Conservation (phyloP, 164 flowering plant species). For the Umbilicus rupestris region DNA sequence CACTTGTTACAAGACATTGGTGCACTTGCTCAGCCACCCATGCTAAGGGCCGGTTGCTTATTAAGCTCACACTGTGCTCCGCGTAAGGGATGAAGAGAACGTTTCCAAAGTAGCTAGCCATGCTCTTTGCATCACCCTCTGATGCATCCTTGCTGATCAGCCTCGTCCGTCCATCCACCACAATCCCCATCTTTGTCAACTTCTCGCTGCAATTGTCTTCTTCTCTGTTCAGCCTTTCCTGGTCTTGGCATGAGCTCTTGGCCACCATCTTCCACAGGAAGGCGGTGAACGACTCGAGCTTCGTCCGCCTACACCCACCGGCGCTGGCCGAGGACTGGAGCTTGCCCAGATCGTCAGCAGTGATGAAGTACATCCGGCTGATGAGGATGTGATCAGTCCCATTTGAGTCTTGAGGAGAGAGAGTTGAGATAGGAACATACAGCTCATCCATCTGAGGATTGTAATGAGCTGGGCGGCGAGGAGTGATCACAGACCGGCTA, state of each 20-base stretch:
- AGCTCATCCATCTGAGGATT: conserved; percentile 19
- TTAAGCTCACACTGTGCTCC: conserved; percentile 15
- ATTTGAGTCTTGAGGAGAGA: conserved; percentile 14
- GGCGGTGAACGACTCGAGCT: not conserved
- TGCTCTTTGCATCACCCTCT: not conserved
- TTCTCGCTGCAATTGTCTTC: not conserved
- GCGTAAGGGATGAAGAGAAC: conserved; percentile 44
- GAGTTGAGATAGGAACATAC: conserved; percentile 23
- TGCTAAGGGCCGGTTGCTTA: conserved; percentile 22
- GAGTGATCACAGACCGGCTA: conserved; percentile 29
- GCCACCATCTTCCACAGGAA: conserved; percentile 37
- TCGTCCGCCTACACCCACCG: not conserved
- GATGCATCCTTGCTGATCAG: conserved; percentile 7
- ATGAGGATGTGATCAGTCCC: conserved; percentile 11
- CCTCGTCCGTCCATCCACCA: conserved; percentile 38
- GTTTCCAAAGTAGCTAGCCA: conserved; percentile 41
- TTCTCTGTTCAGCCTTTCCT: not conserved
- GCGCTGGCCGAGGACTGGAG: not conserved
- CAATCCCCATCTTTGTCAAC: conserved; percentile 31
- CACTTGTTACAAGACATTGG: conserved; percentile 19
- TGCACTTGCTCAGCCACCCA: conserved; percentile 33
- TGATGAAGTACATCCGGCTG: conserved; percentile 36
- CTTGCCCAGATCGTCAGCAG: conserved; percentile 6
- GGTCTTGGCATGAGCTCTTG: not conserved
- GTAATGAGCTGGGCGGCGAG: conserved; percentile 26